phyloP scores from a whole-genome alignment of 345 rosid species.

The Aquilaria yunnanensis region DNA sequence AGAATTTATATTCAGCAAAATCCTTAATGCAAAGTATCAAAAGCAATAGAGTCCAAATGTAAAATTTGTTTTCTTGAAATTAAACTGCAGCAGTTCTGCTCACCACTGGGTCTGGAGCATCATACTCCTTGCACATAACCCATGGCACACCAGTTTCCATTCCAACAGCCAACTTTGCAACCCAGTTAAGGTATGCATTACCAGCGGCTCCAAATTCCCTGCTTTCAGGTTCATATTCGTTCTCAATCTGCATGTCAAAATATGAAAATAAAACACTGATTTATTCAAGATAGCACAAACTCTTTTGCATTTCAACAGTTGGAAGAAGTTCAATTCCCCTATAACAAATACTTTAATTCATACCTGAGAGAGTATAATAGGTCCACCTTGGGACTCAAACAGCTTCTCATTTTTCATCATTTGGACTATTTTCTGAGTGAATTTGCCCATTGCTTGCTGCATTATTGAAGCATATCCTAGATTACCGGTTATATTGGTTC shows the following conservation, averaged over 20 bases:
- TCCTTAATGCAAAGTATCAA: background rate
- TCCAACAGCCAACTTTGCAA: conserved; percentile 57
- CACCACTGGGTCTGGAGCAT: conserved; percentile 74
- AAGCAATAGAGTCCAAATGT: background rate
- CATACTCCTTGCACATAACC: conserved; percentile 74
- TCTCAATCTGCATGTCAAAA: conserved; percentile 44
- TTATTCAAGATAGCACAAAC: background rate
- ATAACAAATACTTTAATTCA: background rate
- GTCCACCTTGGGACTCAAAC: conserved; percentile 80
- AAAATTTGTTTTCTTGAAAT: background rate
- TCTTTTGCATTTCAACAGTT: background rate
- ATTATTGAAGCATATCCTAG: background rate
- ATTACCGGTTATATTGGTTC: too few species aligned
- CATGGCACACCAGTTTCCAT: conserved; percentile 63
- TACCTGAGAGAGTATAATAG: conserved; percentile 86
- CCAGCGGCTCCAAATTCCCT: conserved; percentile 45
- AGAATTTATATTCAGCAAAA: background rate
- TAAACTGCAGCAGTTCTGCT: background rate
- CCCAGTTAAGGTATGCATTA: conserved; percentile 51
- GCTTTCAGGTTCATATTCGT: conserved; percentile 50
- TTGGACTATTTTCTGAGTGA: conserved; percentile 67
- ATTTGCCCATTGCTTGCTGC: conserved; percentile 56
- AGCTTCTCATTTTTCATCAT: conserved; percentile 69
- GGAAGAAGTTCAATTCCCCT: background rate
- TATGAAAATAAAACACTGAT: background rate